Percentiles rank a stretch among this genome's conserved stretches.
These are phyloP conservation scores for Botrytis paeoniae DNA, from an alignment of 2,329 filamentous ascomycete species.

Conservation along the genomic window DNA sequence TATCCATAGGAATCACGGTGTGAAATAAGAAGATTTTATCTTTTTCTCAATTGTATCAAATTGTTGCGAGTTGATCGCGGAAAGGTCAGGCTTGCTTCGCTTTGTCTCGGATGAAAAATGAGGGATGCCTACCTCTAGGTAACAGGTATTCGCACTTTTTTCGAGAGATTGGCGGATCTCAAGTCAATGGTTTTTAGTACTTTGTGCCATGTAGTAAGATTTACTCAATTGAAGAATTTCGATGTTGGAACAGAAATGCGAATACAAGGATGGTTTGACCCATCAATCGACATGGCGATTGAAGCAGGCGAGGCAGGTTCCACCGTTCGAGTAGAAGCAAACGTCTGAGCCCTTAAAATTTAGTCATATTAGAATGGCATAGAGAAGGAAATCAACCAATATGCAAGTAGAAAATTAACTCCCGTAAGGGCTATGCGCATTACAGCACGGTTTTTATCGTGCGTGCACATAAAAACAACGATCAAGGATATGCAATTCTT, in stretches of 20 bases:
- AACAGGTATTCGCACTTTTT: neutral
- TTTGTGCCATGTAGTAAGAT: neutral
- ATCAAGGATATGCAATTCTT: neutral
- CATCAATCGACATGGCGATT: neutral
- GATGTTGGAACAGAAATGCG: neutral
- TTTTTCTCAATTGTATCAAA: neutral
- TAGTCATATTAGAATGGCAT: neutral
- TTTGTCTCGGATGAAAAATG: neutral
- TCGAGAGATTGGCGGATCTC: neutral
- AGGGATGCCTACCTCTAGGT: neutral
- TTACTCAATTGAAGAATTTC: neutral
- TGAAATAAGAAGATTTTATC: neutral
- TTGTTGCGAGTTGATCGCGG: neutral
- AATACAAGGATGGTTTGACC: neutral
- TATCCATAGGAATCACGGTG: neutral
- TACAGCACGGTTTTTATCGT: neutral
- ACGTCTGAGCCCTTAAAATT: neutral
- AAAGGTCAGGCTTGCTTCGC: neutral
- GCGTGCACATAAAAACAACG: neutral
- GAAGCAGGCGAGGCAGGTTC: neutral
- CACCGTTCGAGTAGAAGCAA: neutral
- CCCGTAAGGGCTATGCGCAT: neutral
- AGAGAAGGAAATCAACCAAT: neutral
- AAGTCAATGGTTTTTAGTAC: neutral
- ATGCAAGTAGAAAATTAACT: neutral